phyloP scores from a whole-genome alignment of 2,329 filamentous ascomycete species.

The Tolypocladium tundrense region DNA sequence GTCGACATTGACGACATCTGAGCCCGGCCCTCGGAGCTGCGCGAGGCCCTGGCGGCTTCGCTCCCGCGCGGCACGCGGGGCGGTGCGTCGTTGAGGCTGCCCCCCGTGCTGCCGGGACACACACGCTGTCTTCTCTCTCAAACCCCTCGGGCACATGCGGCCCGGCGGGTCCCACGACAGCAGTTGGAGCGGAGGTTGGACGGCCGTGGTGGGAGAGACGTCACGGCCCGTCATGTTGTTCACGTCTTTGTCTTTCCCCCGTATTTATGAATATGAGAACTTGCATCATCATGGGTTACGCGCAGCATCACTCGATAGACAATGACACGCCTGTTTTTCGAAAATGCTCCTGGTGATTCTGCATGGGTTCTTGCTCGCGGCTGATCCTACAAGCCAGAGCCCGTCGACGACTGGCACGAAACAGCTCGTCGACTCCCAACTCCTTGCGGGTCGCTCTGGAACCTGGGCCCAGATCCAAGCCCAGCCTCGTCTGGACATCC shows the following conservation, averaged over 20 bases:
- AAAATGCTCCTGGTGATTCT: slow-evolving; percentile 5
- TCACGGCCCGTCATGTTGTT: slow-evolving; percentile 30
- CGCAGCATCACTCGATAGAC: slow-evolving; percentile 13
- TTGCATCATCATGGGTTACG: slow-evolving; percentile 10
- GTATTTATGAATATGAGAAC: slow-evolving; percentile 15
- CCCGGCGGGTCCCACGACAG: slow-evolving; percentile 34
- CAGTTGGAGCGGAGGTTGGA: slow-evolving; percentile 25
- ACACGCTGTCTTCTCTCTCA: slow-evolving; percentile 59
- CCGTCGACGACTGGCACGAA: background rate
- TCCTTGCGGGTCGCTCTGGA: background rate
- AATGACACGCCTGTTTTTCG: slow-evolving; percentile 12
- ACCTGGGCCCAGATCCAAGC: background rate
- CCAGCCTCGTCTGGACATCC: background rate
- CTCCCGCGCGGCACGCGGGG: background rate
- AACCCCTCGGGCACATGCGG: slow-evolving; percentile 19
- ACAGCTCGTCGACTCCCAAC: background rate
- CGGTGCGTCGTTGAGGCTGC: background rate
- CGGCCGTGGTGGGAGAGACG: slow-evolving; percentile 53
- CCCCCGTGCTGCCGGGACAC: slow-evolving; percentile 9
- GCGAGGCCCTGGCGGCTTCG: background rate
- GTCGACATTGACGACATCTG: slow-evolving; percentile 96
- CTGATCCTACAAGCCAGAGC: background rate
- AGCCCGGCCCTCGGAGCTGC: slow-evolving; percentile 13
- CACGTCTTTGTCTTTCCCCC: slow-evolving; percentile 10
- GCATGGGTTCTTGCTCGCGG: background rate